Percentiles rank a stretch among this genome's conserved stretches.
Evolutionary conservation across 2,329 filamentous ascomycete genomes (phyloP).

Genomic region (Talaromyces sp.): DNA sequence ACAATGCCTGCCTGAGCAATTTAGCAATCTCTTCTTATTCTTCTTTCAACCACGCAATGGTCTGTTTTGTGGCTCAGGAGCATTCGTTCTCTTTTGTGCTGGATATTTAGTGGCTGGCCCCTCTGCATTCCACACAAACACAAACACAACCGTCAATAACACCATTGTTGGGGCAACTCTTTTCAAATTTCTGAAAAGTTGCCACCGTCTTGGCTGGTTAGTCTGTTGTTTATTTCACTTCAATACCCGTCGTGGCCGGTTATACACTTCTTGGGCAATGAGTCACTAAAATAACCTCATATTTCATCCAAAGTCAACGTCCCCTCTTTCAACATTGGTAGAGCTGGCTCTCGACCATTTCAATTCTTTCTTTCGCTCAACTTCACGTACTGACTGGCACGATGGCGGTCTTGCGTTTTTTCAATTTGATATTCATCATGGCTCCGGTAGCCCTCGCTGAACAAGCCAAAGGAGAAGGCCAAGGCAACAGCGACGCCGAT

Average conservation of each 20-base stretch:
- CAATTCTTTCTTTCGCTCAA: background rate
- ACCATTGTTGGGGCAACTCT: background rate
- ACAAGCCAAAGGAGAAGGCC: background rate
- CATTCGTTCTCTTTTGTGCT: background rate
- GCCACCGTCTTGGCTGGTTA: background rate
- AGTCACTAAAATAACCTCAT: background rate
- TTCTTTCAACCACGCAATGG: background rate
- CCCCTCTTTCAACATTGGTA: background rate
- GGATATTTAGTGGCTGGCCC: background rate
- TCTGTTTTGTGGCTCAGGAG: background rate
- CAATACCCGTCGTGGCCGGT: background rate
- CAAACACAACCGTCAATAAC: background rate
- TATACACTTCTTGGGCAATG: background rate
- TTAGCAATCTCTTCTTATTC: background rate
- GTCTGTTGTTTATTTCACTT: background rate
- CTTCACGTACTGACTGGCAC: background rate
- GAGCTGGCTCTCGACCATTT: constrained; percentile 6
- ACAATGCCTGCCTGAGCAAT: background rate
- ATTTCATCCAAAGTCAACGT: background rate
- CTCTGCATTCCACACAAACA: background rate
- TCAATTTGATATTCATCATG: constrained; percentile 3
- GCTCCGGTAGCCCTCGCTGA: constrained; percentile 5
- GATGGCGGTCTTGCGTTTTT: background rate
- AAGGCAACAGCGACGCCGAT: background rate
- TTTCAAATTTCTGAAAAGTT: background rate